Evolutionary conservation across 257 asterid species (phyloP), one percentile per base, ranked within the genome.

Genomic region (Salvia splendens): DNA sequence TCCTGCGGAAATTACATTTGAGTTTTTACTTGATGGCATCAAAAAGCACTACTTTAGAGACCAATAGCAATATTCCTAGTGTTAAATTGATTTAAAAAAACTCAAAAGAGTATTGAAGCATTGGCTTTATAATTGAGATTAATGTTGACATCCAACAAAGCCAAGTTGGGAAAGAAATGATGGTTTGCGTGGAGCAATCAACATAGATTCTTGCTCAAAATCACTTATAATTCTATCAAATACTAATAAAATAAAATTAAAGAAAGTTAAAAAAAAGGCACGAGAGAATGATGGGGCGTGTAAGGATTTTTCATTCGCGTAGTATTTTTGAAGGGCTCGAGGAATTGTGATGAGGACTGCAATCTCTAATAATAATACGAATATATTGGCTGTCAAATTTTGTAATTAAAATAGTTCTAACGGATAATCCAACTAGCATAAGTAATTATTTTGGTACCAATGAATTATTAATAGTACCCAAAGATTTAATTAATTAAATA

Each of bases 231-330:
- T 9, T 64, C 40, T 14, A 16, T 65, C 12, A 33, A 48, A 4
- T 11, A 24, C 41, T 55, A 16, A 30, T 17, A 17, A 17, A 17
- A 0, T 56, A 24, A 17, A n/a, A 67, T 3, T 1, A 52, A 52
- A 9, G 11, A 24, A 49, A 49, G 11, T 33, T 1, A 33, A 36
- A 32, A 43, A 61, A 38, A 24, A 56, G 72, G 84, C 84, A 80
- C 74, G 86, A 73, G 87, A 76, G 76, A 79, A 89, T 89, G 87
- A 86, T 89, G 87, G 74, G 82, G 95, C 89, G 90, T 83, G 89
- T 77, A 78, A 72, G 88, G 79, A 72, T 67, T 79, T 79, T 7
- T 69, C 78, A 81, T 76, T 82, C 75, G 76, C 68, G 73, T 79
- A 85, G 74, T 40, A 68, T 64, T 55, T 73, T 75, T 78, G 74